Base-by-base conservation (phyloP, 805 yeast species). In the Sporopachydermia lactativora region DNA sequence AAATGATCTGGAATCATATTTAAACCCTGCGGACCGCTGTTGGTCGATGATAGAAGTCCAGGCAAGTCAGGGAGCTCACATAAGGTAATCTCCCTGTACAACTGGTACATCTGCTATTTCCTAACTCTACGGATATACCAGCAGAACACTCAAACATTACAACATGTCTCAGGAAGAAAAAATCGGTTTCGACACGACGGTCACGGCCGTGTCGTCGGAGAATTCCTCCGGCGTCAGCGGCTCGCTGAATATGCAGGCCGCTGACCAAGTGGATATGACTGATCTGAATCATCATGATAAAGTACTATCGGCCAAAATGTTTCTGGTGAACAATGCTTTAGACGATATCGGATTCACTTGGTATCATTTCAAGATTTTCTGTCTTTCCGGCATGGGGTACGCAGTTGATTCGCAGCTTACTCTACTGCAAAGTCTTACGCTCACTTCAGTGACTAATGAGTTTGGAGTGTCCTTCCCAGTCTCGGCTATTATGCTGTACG, bases 281-380 rank as follows among this genome's bases (percentile, higher is more conserved):
- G 37, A 35, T 14, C n/a, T 35, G 14, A 35, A 35, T 15, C 37
- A 35, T 35, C 11, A 35, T 11, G 37, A 35, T 35, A 35, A 35
- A 35, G 18, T 35, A 2, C 50, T 69, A 35, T 48, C 57, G 14
- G 52, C 52, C 36, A 71, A 70, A 44, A 66, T 71, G 50, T 55
- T 53, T 36, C 52, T 73, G 5, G 57, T 73, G 39, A 71, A 73
- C 52, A 54, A 70, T 43, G 76, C 80, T 14, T 60, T 74, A 42
- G 77, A 75, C 49, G 75, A 75, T 48, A 71, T 74, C 41, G 80
- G 80, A 0, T 71, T 75, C 56, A 73, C 81, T 1, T 65, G 70
- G 63, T 70, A 66, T 47, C 78, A 73, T 45, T 57, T 62, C 42
- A 63, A 68, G 49, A 52, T 70, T 8, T 71, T 73, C 50, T 60